phyloP scores from a whole-genome alignment of 495 filamentous ascomycete genomes.

The Penicillium subrubescens region DNA sequence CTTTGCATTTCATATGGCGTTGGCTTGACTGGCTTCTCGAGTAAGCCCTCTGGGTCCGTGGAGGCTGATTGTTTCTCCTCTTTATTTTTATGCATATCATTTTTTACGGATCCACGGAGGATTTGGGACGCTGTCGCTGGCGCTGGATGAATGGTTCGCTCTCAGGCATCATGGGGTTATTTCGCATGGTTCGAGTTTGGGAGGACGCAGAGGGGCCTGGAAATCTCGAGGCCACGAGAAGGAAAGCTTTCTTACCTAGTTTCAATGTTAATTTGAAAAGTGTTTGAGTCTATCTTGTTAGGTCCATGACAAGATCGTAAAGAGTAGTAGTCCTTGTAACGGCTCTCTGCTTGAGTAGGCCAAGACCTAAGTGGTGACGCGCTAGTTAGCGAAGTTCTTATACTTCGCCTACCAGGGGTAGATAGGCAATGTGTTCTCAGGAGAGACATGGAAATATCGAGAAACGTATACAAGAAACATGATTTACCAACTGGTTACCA shows the following conservation, averaged over 20 bases:
- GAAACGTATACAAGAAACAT: no score
- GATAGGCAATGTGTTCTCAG: no score
- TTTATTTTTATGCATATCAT: constrained; percentile 32
- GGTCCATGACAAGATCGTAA: background rate
- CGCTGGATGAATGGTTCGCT: constrained; percentile 36
- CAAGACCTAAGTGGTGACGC: no score
- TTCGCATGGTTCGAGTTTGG: constrained; percentile 21
- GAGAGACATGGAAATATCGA: no score
- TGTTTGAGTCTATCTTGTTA: constrained; percentile 3
- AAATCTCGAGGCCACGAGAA: constrained; percentile 26
- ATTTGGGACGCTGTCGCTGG: constrained; percentile 41
- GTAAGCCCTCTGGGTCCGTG: constrained; percentile 44
- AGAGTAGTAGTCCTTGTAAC: no score
- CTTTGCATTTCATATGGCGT: constrained; percentile 55
- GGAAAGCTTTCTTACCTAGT: constrained; percentile 28
- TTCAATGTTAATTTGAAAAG: constrained; percentile 34
- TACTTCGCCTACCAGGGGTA: no score
- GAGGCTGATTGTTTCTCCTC: constrained; percentile 38
- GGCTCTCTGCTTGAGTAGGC: no score
- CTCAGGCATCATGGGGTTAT: constrained; percentile 20
- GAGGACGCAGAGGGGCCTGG: constrained; percentile 19
- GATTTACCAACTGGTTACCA: no score
- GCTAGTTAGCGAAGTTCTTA: no score
- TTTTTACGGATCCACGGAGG: constrained; percentile 48
- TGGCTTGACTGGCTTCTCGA: constrained; percentile 44